These are phyloP conservation scores for Xerocomus spinulosus DNA, from an alignment of 768 basidiomycete genomes.

Conservation along the genomic window DNA sequence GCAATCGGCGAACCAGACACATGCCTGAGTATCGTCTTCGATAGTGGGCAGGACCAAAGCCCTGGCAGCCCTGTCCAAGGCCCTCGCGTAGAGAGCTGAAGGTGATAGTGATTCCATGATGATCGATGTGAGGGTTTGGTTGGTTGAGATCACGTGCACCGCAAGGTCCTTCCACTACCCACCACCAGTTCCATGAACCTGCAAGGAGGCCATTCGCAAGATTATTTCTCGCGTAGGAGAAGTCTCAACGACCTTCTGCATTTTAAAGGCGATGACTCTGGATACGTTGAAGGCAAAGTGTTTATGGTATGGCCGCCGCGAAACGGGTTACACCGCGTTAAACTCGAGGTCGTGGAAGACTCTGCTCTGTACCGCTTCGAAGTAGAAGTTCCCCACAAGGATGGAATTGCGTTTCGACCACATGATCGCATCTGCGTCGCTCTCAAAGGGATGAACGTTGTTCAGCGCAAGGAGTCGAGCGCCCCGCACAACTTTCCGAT, in stretches of 20 bases:
- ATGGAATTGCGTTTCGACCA: slow-evolving; percentile 37
- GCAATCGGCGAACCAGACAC: not conserved
- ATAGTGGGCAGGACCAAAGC: slow-evolving; percentile 39
- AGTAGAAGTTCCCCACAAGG: slow-evolving; percentile 33
- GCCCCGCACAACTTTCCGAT: slow-evolving; percentile 36
- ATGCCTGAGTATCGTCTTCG: slow-evolving; percentile 44
- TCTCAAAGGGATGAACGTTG: slow-evolving; percentile 40
- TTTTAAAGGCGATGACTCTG: slow-evolving; percentile 28
- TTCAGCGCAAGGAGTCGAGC: slow-evolving; percentile 24
- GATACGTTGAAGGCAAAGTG: slow-evolving; percentile 40
- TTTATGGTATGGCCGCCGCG: slow-evolving; percentile 43
- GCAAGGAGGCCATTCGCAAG: not conserved
- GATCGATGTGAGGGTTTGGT: no score
- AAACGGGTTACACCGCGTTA: slow-evolving; percentile 27
- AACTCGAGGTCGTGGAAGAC: slow-evolving; percentile 23
- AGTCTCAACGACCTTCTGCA: slow-evolving; percentile 32
- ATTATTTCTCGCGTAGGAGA: slow-evolving; percentile 27
- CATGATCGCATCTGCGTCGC: slow-evolving; percentile 44
- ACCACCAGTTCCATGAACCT: slow-evolving; percentile 5
- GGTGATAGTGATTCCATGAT: slow-evolving; percentile 27
- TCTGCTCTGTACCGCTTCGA: slow-evolving; percentile 32
- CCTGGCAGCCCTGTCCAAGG: slow-evolving; percentile 36
- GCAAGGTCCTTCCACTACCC: no score
- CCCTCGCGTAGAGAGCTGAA: slow-evolving; percentile 37
- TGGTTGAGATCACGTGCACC: no score